These are phyloP conservation scores for Leccinellum albellum DNA, from an alignment of 768 basidiomycete species.

Conservation along the genomic window DNA sequence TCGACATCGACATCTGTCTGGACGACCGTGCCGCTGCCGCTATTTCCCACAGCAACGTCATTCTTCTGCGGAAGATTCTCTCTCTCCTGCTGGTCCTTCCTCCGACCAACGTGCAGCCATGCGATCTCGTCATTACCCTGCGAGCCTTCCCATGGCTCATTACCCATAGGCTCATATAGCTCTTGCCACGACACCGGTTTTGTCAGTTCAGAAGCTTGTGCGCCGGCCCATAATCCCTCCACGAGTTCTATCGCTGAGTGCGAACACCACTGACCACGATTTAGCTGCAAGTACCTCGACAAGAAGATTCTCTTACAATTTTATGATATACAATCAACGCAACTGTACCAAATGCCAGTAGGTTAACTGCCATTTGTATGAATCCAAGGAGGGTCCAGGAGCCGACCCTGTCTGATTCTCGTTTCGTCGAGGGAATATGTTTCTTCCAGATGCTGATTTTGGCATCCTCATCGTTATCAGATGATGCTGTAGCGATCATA, in stretches of 20 bases:
- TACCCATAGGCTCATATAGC: neutral
- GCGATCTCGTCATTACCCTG: neutral
- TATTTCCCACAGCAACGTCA: neutral
- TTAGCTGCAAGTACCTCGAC: neutral
- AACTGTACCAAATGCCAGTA: no score
- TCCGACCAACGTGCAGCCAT: no score
- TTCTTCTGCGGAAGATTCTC: no score
- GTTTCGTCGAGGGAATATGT: neutral
- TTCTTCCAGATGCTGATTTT: neutral
- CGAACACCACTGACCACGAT: neutral
- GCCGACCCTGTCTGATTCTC: neutral
- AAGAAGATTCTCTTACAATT: neutral
- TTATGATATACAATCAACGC: no score
- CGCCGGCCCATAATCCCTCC: neutral
- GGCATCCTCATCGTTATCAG: neutral
- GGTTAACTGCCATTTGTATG: neutral
- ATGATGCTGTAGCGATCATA: neutral
- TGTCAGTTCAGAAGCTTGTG: neutral
- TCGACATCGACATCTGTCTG: neutral
- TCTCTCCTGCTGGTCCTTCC: neutral
- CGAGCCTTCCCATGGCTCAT: neutral
- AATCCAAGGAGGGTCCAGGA: no score
- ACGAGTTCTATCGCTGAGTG: neutral
- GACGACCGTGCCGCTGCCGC: neutral
- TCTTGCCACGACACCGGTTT: neutral